Base-by-base conservation (phyloP, 352 stramenopile species). In the Thraustotheca clavata region DNA sequence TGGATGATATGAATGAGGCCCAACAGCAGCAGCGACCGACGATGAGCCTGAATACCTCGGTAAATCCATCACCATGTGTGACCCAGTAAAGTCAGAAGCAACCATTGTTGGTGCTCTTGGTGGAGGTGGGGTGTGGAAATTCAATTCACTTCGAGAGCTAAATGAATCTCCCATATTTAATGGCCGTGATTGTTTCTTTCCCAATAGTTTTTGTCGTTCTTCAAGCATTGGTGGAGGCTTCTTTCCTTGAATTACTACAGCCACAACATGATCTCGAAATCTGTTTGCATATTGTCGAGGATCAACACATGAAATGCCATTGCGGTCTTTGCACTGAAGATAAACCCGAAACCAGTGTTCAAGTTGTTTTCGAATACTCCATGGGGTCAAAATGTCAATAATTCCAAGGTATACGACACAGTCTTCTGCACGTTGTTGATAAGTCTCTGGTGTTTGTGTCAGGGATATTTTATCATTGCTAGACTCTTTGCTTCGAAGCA, bases 351-450 rank as follows among this genome's bases (percentile, higher is more conserved):
- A 68, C 81, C 82, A 94, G 50, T 87, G 80, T 72, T 98, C 95
- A 9, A 96, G 50, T 33, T 85, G 89, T 68, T 98, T 98, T 35
- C 92, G 83, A 9, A 94, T 76, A 29, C 89, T 97, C 87, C 95
- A 98, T 24, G 94, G 92, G 26, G 96, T 96, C 49, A 98, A 74
- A 76, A 98, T 98, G 73, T 98, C 95, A 73, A 98, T 98, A 59
- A 98, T 97, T 16, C 95, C 95, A 86, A 98, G 97, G 68, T 96
- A 98, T 57, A 93, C 85, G 27, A 94, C 85, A 20, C 76, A 88
- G 0, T 81, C 83, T 36, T 91, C 81, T 1, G 43, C 43, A 31
- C 43, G 43, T 24, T 52, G 43, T 31, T 52, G 43, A 7, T 52
- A 52, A 24, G 34, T 9, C 11, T 14, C 9, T 31, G 43, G 43